These are phyloP conservation scores for Ceratocystis albifundus DNA, from an alignment of 2,329 filamentous ascomycete genomes.

Conservation along the genomic window DNA sequence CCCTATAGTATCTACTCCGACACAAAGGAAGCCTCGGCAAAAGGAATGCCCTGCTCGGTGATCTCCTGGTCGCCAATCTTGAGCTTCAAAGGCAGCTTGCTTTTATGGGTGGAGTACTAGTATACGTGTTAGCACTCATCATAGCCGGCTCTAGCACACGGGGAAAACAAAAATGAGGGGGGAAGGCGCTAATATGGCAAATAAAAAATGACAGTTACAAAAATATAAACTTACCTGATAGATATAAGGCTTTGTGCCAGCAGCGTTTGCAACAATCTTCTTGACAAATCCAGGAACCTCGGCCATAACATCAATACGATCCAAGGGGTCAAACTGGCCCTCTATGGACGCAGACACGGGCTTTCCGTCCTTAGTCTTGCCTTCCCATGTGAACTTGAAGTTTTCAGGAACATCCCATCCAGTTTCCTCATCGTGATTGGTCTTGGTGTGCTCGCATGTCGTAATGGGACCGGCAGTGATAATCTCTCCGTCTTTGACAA, in stretches of 20 bases:
- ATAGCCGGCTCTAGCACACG: background rate
- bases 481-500: conserved; percentile 71
- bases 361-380: conserved; percentile 66
- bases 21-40: conserved; percentile 94
- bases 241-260: conserved; percentile 92
- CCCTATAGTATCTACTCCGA: conserved; percentile 37
- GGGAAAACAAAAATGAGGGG: background rate
- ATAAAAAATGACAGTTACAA: background rate
- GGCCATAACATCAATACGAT: conserved; percentile 85
- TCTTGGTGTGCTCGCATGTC: conserved; percentile 55
- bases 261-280: conserved; percentile 75
- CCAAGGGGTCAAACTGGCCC: conserved; percentile 54
- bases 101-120: conserved; percentile 57
- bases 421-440: conserved; percentile 61
- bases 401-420: conserved; percentile 80
- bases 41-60: conserved; percentile 65
- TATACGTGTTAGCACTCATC: conserved; percentile 25
- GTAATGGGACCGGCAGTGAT: conserved; percentile 58
- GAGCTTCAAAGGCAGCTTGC: conserved; percentile 61
- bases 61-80: conserved; percentile 72
- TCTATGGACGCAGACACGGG: conserved; percentile 57
- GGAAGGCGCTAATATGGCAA: background rate
- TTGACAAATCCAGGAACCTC: conserved; percentile 95
- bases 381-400: conserved; percentile 66
- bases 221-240: conserved; percentile 56